Conservation (phyloP, 371 early-diverging fungal species). For the Mucor circinelloides region DNA sequence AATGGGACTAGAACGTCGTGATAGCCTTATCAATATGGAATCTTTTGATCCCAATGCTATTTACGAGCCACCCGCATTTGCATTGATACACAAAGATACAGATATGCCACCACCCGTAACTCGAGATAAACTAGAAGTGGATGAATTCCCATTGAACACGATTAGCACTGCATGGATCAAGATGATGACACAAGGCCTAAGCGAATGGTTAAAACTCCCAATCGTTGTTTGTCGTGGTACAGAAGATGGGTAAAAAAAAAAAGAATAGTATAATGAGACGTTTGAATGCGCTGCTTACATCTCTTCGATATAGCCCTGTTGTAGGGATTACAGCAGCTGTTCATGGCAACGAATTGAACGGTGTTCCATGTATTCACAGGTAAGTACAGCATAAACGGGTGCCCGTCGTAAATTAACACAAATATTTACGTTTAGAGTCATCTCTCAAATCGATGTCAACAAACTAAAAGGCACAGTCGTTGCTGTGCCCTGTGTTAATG, state of each 20-base stretch:
- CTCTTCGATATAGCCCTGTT: conserved; percentile 18
- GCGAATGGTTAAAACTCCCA: conserved; percentile 66
- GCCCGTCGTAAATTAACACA: neutral
- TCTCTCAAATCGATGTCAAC: conserved; percentile 74
- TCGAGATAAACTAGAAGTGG: conserved; percentile 56
- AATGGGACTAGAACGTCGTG: conserved; percentile 10
- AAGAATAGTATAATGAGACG: neutral
- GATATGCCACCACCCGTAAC: conserved; percentile 64
- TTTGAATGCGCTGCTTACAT: neutral
- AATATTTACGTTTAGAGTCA: conserved; percentile 38
- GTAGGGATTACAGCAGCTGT: conserved; percentile 71
- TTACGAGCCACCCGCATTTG: conserved; percentile 60
- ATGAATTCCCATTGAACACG: conserved; percentile 57
- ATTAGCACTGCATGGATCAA: conserved; percentile 71
- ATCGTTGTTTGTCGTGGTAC: conserved; percentile 68
- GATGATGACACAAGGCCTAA: conserved; percentile 68
- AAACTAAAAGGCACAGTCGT: conserved; percentile 83
- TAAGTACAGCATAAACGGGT: neutral
- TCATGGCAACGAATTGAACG: conserved; percentile 93
- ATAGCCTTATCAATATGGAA: conserved; percentile 24
- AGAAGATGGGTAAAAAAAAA: conserved; percentile 52
- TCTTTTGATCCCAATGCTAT: conserved; percentile 56
- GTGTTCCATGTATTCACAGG: conserved; percentile 88
- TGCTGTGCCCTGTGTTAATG: conserved; percentile 87
- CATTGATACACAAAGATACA: conserved; percentile 40